Base-by-base conservation (phyloP, 2,329 filamentous ascomycete genomes). In the Scedosporium aurantiacum region DNA sequence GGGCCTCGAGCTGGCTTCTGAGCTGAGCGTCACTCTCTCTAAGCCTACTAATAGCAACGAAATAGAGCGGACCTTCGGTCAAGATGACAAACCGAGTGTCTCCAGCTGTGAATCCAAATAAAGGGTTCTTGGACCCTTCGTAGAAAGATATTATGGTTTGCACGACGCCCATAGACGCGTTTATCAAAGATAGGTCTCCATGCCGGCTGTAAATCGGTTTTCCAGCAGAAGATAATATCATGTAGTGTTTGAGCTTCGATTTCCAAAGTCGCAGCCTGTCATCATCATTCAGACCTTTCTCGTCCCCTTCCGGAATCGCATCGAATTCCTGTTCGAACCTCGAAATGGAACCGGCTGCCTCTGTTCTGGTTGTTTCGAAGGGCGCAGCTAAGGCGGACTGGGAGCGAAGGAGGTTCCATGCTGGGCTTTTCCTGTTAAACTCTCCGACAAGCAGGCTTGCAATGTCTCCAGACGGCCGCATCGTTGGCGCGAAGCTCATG, bases 121-220 rank as follows among this genome's bases (percentile, higher is more conserved):
- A 79, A 0, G 83, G 84, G 70, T 96, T 90, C 61, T 88, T 82
- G 7, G 87, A 83, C 55, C 86, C 86, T 71, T 96, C 88, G 70
- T 95, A 97, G 71, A 97, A 97, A 1, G 94, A 97, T 64, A 99
- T 96, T 67, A 99, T 93, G 52, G 94, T 99, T 72, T 97, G 94
- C 1, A 97, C 87, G 18, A 99, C 88, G 47, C 94, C 94, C 71
- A 97, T 93, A 68, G 94, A 97, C 58, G 89, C 89, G 68, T 95
- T 96, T 70, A 97, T 91, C 52, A 97, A 78, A 61, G 88, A 86
- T 66, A 96, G 82, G 67, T 97, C 91, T 47, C 95, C 94, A 71
- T 99, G 93, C 57, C 95, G 84, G 69, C 91, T 97, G 80, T 93
- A 99, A 57, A 99, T 95, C 10, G 94, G 95, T 72, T 99, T 99